These are phyloP conservation scores for Retiboletus flavoniger DNA, from an alignment of 1,284 basidiomycete species.

Conservation along the genomic window DNA sequence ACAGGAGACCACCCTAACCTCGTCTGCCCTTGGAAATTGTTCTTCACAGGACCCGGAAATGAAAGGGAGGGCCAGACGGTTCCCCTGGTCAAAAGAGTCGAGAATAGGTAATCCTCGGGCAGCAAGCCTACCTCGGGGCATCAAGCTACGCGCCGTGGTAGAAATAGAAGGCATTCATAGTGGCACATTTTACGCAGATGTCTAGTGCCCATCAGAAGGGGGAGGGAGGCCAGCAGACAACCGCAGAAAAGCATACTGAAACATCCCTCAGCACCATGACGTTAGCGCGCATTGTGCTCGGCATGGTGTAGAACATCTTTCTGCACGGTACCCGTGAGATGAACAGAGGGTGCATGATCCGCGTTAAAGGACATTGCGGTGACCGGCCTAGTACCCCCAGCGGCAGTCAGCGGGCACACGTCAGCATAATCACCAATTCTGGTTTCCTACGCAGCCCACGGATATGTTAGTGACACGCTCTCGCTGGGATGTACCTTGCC, in stretches of 20 bases:
- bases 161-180: constrained; percentile 25
- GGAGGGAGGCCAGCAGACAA: constrained; percentile 11
- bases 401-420: constrained; percentile 13
- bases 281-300: not conserved
- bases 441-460: constrained; percentile 19
- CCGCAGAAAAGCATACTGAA: constrained; percentile 9
- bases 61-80: constrained; percentile 17
- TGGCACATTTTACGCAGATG: constrained; percentile 10
- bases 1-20: constrained; percentile 20
- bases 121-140: constrained; percentile 13
- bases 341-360: constrained; percentile 8
- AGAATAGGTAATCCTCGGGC: constrained; percentile 11
- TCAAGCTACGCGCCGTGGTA: constrained; percentile 25
- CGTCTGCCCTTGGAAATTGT: constrained; percentile 15
- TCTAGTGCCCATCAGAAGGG: constrained; percentile 16
- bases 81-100: constrained; percentile 5
- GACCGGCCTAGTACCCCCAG: constrained; percentile 6
- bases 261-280: constrained; percentile 4
- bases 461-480: constrained; percentile 21
- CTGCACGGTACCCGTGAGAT: constrained; percentile 8
- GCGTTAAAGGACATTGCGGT: constrained; percentile 13
- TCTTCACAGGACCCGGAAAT: constrained; percentile 26
- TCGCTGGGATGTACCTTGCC: constrained; percentile 17
- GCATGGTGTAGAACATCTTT: constrained; percentile 8
- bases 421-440: constrained; percentile 20